Evolutionary conservation across 208 protist species (phyloP), one percentile per base, ranked within the genome.

Genomic region (Endotrypanum monterogeii): DNA sequence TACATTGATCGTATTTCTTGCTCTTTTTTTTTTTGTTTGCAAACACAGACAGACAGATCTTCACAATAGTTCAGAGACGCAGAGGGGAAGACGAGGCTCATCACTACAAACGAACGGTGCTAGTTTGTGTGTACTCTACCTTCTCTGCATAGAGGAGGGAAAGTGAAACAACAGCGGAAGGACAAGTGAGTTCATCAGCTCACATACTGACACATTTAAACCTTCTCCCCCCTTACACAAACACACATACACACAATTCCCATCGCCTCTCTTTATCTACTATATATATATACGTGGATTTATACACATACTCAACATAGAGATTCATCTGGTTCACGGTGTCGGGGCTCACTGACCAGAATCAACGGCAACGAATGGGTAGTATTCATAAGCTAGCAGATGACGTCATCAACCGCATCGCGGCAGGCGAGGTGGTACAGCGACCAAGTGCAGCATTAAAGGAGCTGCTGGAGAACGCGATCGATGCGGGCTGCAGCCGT

Each of bases 401-500:
- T 50, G 90, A 92, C 20, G 98, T 99, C 4, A 89, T 99, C 52
- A 99, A 99, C 76, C 87, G 94, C 46, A 99, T 99, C 70, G 98
- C 98, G 1, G 99, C 99, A 30, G 99, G 99, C n/a, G 99, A 99
- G 80, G 98, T 99, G 51, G 98, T 99, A 50, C 95, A 99, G 76
- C 82, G 97, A n/a, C 99, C 99, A 4, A 94, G 91, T 55, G 98
- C 96, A 35, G 98, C 98, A 11, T 81, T 99, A 32, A 99, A 99
- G 84, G 98, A 99, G 82, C 76, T 99, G 48, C 74, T 99, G 20
- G 99, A 99, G 82, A 99, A 99, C 85, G 76, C 85, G 23, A 86
- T 99, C 30, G 99, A 99, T 80, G 98, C 98, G 7, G 92, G 92
- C 39, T 83, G 94, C 35, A 97, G 91, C 0, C 82, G 57, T 9